These are phyloP conservation scores for Candida chauliodis DNA, from an alignment of 805 yeast species.

Conservation along the genomic window DNA sequence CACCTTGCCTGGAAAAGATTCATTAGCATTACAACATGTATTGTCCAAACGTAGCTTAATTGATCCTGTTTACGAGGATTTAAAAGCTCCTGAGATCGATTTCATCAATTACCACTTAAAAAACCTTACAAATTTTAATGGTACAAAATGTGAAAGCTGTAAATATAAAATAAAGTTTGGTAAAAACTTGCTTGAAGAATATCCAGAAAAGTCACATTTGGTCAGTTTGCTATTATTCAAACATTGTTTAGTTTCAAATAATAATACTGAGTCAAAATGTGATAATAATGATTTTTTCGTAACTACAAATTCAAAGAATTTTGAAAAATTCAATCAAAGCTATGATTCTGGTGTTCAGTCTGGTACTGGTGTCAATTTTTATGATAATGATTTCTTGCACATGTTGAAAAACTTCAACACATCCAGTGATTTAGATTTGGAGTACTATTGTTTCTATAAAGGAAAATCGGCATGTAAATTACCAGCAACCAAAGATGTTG, in stretches of 20 bases:
- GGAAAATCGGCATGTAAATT: conserved; percentile 40
- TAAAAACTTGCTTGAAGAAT: conserved; percentile 19
- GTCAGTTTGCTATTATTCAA: conserved; percentile 33
- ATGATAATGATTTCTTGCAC: conserved; percentile 37
- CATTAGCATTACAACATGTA: conserved; percentile 19
- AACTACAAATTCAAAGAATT: conserved; percentile 27
- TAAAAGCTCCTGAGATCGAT: conserved; percentile 24
- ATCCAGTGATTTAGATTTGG: conserved; percentile 34
- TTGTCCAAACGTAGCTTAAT: conserved; percentile 19
- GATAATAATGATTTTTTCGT: conserved; percentile 35
- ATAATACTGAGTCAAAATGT: conserved; percentile 28
- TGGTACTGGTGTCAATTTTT: conserved; percentile 29
- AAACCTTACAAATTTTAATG: conserved; percentile 26
- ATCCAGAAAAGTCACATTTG: conserved; percentile 33
- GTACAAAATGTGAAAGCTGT: conserved; percentile 33
- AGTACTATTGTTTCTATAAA: conserved; percentile 54
- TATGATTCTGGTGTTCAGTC: conserved; percentile 22
- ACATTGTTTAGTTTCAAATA: conserved; percentile 28
- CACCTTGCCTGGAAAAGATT: conserved; percentile 23
- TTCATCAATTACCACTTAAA: conserved; percentile 25
- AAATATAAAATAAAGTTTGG: conserved; percentile 33
- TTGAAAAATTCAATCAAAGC: conserved; percentile 15
- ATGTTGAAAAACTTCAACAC: conserved; percentile 33
- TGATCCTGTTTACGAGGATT: conserved; percentile 22
- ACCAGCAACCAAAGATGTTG: conserved; percentile 51